Evolutionary conservation across 176 grass and related monocot species (phyloP), one percentile per base, ranked within the genome.

Genomic region (Guadua angustifolia): DNA sequence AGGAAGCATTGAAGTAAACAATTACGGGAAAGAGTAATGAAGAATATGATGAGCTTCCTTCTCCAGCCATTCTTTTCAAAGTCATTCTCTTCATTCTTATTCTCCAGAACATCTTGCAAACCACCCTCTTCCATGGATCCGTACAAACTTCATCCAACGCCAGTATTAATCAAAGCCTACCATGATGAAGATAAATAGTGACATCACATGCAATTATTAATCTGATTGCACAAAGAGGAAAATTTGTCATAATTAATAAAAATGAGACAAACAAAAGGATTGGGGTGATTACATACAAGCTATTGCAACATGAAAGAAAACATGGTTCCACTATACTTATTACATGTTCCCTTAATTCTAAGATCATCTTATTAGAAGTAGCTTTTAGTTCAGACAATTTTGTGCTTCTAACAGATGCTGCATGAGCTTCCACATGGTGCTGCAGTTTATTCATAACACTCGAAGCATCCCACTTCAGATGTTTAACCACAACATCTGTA

Each of bases 311-410:
- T 68, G n/a, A n/a, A n/a, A n/a, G n/a, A n/a, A n/a, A n/a, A n/a
- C n/a, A n/a, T n/a, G n/a, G n/a, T n/a, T n/a, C n/a, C n/a, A n/a
- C n/a, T n/a, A n/a, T n/a, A n/a, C n/a, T n/a, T n/a, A n/a, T n/a
- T n/a, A n/a, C n/a, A n/a, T n/a, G n/a, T n/a, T n/a, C n/a, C n/a
- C n/a, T n/a, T n/a, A n/a, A n/a, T n/a, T n/a, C n/a, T n/a, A n/a
- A n/a, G n/a, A n/a, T n/a, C n/a, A n/a, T n/a, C n/a, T n/a, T n/a
- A n/a, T 97, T 76, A 84, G 86, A 93, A 51, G 46, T 59, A 89
- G 71, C 64, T 87, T 85, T 94, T 24, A 97, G 71, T 86, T 94
- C 86, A 83, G 82, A 71, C 66, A 97, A 74, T 88, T 88, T 90
- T 77, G 70, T 67, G 25, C 47, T 80, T 62, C 86, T 72, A 79